Conservation (phyloP, 2,329 filamentous ascomycete species). For the Nemania sp. region DNA sequence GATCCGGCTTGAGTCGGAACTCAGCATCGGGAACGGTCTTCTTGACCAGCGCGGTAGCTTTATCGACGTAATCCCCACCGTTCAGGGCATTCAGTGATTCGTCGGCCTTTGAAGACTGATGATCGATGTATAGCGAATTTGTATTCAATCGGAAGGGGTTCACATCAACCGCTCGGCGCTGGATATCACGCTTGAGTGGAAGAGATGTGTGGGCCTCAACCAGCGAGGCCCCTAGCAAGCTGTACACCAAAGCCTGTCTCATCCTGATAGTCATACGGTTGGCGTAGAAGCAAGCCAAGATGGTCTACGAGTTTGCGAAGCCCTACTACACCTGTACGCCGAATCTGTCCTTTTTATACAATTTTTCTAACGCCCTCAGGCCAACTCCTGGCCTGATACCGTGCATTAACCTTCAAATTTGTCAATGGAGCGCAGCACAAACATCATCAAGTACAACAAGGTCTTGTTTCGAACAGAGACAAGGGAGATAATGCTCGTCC, state of each 20-base stretch:
- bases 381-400: background rate
- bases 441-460: constrained; percentile 16
- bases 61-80: constrained; percentile 46
- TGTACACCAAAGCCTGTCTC: constrained; percentile 16
- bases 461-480: constrained; percentile 2
- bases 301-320: background rate
- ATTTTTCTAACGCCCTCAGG: background rate
- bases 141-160: constrained; percentile 38
- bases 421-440: constrained; percentile 9
- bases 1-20: constrained; percentile 56
- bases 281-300: background rate
- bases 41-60: constrained; percentile 50
- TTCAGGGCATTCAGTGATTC: constrained; percentile 34
- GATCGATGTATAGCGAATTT: constrained; percentile 38
- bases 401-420: no score
- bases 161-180: constrained; percentile 15
- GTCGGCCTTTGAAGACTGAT: constrained; percentile 31
- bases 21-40: constrained; percentile 40
- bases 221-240: constrained; percentile 15
- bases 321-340: background rate
- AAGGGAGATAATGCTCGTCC: constrained; percentile 20
- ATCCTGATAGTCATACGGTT: constrained; percentile 11
- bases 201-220: constrained; percentile 16
- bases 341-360: constrained; percentile 12
- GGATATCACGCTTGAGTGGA: constrained; percentile 4